phyloP scores from a whole-genome alignment of 495 filamentous ascomycete genomes.

The Usnea hakonensis region DNA sequence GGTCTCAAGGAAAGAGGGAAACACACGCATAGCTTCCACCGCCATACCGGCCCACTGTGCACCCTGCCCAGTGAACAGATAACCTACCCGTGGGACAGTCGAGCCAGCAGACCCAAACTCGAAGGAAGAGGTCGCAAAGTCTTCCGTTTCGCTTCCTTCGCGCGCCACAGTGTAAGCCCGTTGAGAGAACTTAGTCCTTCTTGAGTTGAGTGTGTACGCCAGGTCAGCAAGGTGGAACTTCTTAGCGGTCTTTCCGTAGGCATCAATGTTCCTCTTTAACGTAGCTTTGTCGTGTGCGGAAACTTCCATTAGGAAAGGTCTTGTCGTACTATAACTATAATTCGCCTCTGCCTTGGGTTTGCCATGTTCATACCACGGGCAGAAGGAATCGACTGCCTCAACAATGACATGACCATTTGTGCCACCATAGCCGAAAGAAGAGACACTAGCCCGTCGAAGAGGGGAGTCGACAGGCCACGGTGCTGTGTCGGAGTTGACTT shows the following conservation, averaged over 20 bases:
- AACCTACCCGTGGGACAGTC: too few relatives aligned
- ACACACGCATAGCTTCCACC: background rate
- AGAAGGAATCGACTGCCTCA: background rate
- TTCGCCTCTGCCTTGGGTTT: too few relatives aligned
- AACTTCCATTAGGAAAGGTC: constrained; percentile 11
- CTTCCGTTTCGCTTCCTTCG: too few relatives aligned
- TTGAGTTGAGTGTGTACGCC: constrained; percentile 15
- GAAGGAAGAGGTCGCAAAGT: too few relatives aligned
- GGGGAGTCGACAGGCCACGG: constrained; percentile 8
- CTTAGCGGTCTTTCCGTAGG: constrained; percentile 19
- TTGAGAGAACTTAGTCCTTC: constrained; percentile 12
- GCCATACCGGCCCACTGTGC: constrained; percentile 34
- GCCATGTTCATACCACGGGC: background rate
- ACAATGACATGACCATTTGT: too few relatives aligned
- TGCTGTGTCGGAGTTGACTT: constrained; percentile 3
- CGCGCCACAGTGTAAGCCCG: constrained; percentile 23
- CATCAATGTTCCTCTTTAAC: constrained; percentile 26
- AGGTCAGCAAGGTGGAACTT: constrained; percentile 17
- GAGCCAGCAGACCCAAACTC: too few relatives aligned
- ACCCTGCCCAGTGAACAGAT: constrained; percentile 15
- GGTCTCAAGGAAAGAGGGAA: constrained; percentile 17
- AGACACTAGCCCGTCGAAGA: constrained; percentile 19
- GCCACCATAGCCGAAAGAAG: too few relatives aligned
- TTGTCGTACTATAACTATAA: too few relatives aligned
- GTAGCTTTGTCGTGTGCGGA: constrained; percentile 29